Base-by-base conservation (phyloP, 2,329 filamentous ascomycete genomes). In the Penicillium sp. region DNA sequence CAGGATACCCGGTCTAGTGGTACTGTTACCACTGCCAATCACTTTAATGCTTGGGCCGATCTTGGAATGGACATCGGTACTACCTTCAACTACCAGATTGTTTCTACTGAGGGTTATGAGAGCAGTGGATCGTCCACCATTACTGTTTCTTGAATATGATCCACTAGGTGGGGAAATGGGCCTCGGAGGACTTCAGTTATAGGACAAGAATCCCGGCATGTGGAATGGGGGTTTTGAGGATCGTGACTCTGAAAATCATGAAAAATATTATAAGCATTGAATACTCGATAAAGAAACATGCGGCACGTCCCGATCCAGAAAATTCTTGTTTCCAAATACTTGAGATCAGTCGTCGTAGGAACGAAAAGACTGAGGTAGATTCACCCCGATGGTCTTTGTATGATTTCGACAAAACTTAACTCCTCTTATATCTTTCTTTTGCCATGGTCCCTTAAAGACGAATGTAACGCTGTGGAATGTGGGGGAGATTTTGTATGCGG, bases 91-190 rank as follows among this genome's bases (percentile, higher is more conserved):
- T 77, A 77, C 53, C 75, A 77, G 65, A 76, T 78, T 52, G 63
- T 79, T 14, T 73, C 74, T 1, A 78, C 73, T 1, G 77, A 79
- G 64, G 76, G 76, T 1, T 78, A 78, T 50, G 55, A 75, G 62
- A 76, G 74, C 60, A 75, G 69, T 57, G 76, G 76, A 1, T 70
- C 66, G 33, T 63, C 73, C 2, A 63, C 59, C 21, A 73, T 78
- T 31, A 77, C 74, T 22, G 73, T 77, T n/a, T 68, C 49, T 2
- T 68, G 56, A 55, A 14, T 48, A 9, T 16, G 14, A 13, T 41
- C 2, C 22, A 21, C 19, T 41, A 19, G 10, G 1, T 22, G 0
- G 9, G 9, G 19, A 13, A 22, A 13, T 13, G 10, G 22, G 4
- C 11, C 19, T 6, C 10, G 19, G 3, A 10, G 35, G 19, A 13